A percentile compares a stretch with the other conserved stretches of the same genome.
phyloP scores from a whole-genome alignment of 2,329 filamentous ascomycete species.

The Nothomitra cinnamomea region DNA sequence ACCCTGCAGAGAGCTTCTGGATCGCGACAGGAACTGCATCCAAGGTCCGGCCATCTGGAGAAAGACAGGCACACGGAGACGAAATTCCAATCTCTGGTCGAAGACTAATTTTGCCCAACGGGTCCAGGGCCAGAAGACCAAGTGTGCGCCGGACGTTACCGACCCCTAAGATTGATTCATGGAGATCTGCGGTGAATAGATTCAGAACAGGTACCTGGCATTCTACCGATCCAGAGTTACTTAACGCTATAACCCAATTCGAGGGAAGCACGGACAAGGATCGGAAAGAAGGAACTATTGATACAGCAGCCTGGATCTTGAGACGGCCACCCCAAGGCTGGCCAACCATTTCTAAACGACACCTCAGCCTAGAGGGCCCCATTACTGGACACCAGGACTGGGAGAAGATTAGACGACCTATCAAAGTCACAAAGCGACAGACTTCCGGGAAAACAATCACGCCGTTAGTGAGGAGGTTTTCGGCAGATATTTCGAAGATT shows the following conservation, averaged over 20 bases:
- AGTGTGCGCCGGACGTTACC: not conserved
- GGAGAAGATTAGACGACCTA: constrained; percentile 3
- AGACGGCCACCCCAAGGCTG: constrained; percentile 1
- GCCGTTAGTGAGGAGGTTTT: not conserved
- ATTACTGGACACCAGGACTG: constrained; percentile 3
- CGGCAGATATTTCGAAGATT: not conserved
- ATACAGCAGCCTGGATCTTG: constrained; percentile 5
- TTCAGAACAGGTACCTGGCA: not conserved
- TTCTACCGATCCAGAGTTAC: not conserved
- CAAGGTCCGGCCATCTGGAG: not conserved
- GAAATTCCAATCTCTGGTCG: not conserved
- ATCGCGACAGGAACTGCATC: not conserved
- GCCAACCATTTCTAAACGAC: not conserved
- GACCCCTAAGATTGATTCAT: constrained; percentile 2
- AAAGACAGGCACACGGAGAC: not conserved
- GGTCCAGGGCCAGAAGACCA: not conserved
- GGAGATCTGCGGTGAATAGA: constrained; percentile 1
- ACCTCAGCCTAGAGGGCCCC: not conserved
- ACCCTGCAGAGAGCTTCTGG: constrained; percentile 1
- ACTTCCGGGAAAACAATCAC: not conserved
- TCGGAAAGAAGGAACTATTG: not conserved
- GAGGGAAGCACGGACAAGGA: not conserved
- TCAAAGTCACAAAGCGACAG: not conserved
- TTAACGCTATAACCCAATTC: not conserved
- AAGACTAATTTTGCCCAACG: not conserved